Base-by-base conservation (phyloP, 306 rosid genomes). In the Mucuna pruriens region DNA sequence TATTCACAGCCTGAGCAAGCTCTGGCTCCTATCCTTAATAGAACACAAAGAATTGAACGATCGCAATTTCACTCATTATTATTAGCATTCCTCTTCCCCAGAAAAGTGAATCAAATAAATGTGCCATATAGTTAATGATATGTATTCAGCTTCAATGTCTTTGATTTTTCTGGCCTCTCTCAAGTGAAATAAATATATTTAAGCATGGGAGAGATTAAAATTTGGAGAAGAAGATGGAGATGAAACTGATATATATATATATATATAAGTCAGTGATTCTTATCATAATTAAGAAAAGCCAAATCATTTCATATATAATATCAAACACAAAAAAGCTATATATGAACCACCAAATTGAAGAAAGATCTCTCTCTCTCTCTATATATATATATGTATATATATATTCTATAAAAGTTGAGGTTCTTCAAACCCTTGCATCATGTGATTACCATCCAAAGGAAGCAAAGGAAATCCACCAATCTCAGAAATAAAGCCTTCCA, bases 401-500 rank as follows among this genome's bases (percentile, higher is more conserved):
- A 15, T 79, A 23, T 75, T 57, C 81, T 72, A 84, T 57, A 75
- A n/a, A 77, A 86, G 82, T 51, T 89, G 97, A 80, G 85, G 55
- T 61, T 84, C 85, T 79, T 80, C 92, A 81, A 90, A 89, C 13
- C 85, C 94, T 80, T 87, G 94, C 84, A 88, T 39, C 36, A 69
- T 76, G 42, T 78, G 90, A 87, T 79, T 66, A 12, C 38, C 67
- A 82, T 89, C 92, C 82, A 87, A 82, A 62, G 91, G 91, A 78
- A 89, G 76, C 76, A 86, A 23, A 6, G 96, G 94, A 65, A 84
- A 86, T 6, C 84, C 92, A 80, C 76, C 87, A 72, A 92, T 82
- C 38, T 94, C 97, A 55, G 91, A 84, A 65, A 91, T 87, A 40
- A 88, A 90, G 26, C 97, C 93, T 85, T 92, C 98, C 71, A 94